Evolutionary conservation across 768 basidiomycete species (phyloP).

Genomic region (Leccinum longicurvipes): DNA sequence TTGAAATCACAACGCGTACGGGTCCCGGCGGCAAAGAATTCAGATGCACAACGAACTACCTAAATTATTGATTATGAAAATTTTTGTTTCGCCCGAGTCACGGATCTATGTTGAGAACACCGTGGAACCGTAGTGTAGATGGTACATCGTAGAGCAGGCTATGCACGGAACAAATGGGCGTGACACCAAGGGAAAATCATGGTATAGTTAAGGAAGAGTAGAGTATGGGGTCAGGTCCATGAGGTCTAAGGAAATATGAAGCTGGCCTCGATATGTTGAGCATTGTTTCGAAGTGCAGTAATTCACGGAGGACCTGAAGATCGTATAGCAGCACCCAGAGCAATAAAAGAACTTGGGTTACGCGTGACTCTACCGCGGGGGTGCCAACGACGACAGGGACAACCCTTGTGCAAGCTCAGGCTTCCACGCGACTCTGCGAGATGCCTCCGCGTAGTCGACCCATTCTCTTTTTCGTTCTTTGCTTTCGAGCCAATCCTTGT

Average conservation of each 20-base stretch:
- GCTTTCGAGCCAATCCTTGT: slow-evolving; percentile 78
- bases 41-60: slow-evolving; percentile 21
- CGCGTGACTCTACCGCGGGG: slow-evolving; percentile 41
- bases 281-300: slow-evolving; percentile 9
- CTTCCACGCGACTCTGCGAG: slow-evolving; percentile 76
- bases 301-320: slow-evolving; percentile 7
- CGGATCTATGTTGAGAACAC: slow-evolving; percentile 27
- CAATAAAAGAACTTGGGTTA: neutral
- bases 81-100: slow-evolving; percentile 16
- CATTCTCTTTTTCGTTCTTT: slow-evolving; percentile 80
- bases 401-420: slow-evolving; percentile 78
- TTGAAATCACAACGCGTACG: neutral
- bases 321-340: slow-evolving; percentile 12
- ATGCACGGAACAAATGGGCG: slow-evolving; percentile 25
- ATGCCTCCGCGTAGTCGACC: slow-evolving; percentile 85
- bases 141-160: slow-evolving; percentile 31
- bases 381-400: slow-evolving; percentile 65
- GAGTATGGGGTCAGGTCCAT: slow-evolving; percentile 24
- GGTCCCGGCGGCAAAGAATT: slow-evolving; percentile 6
- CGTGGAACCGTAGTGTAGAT: slow-evolving; percentile 18
- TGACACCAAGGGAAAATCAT: slow-evolving; percentile 13
- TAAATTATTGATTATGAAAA: slow-evolving; percentile 26
- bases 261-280: slow-evolving; percentile 15
- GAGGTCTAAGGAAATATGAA: slow-evolving; percentile 20
- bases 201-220: slow-evolving; percentile 32